Base-by-base conservation (phyloP, 106 monocot genomes). In the Dendrobium nobile region DNA sequence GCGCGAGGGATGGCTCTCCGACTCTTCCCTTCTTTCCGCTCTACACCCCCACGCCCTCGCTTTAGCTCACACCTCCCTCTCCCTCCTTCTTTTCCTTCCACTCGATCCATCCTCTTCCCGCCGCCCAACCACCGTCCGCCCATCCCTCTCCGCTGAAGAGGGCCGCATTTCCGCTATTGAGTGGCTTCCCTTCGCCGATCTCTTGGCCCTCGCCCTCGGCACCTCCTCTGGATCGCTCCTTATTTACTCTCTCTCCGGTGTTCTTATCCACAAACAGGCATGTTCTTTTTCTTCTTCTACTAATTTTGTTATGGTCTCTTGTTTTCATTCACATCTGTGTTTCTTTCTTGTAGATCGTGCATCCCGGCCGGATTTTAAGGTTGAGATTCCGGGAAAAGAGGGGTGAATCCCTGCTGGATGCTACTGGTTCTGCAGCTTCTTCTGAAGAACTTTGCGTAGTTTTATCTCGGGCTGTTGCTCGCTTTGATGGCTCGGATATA, bases 211-310 rank as follows among this genome's bases (percentile, higher is more conserved):
- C 24, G 99, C 91, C 20, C 40, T 99, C 28, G 98, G 89, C 9
- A 93, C 95, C 26, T 91, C 95, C 0, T 65, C 41, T 0, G 99
- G 99, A 6, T 87, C 65, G 79, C 87, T 99, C 64, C 79, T 99
- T 47, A 9, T 95, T 44, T 95, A 93, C 85, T 99, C 99, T 37
- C 18, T 80, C 15, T 59, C 72, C 10, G 86, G 88, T 17, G 91
- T 87, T n/a, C 88, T 95, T 19, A 85, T 99, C 77, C 92, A 91
- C 81, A 92, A 91, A 81, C 99, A 95, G 95, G 98, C 92, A 8
- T 11, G 22, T 55, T 24, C 10, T 7, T 58, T 31, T 28, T 67
- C 67, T 27, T 76, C 27, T 73, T 16, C 41, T 28, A 9, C 48
- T 47, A 73, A 1, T 54, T 18, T 58, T 70, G 11, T 33, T 70